Base-by-base conservation (phyloP, 2,329 filamentous ascomycete species). In the Fusarium cyanostomum region DNA sequence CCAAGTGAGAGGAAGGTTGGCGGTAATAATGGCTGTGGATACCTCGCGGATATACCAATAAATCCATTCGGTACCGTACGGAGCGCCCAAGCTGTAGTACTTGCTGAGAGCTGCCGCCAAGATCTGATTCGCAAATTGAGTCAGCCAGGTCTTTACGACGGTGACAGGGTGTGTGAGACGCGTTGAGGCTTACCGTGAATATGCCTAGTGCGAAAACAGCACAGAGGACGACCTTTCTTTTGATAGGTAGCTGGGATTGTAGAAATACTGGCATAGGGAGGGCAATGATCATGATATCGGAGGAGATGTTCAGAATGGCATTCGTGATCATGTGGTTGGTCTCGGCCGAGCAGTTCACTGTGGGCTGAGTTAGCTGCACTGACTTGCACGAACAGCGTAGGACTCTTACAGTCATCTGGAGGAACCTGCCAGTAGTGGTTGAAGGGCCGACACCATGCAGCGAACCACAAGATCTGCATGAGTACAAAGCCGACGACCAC, bases 261-360 rank as follows among this genome's bases (percentile, higher is more conserved):
- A 82, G 52, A 27, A 88, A 75, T 7, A 82, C 63, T 1, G 85
- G 84, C 58, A 88, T 76, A 1, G 85, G 84, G 24, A 88, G 80
- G 5, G 77, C 68, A 11, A 88, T 80, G 68, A 88, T 86, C 74
- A 84, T 78, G 2, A 86, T 42, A 60, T 88, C 86, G 5, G 84
- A 85, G 4, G 82, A 80, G 44, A 88, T 81, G 64, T 89, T 88
- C 68, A 88, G 80, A 2, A 80, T 76, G 0, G 82, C 81, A 56
- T 87, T 85, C 4, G 82, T 81, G 33, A 86, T 85, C 30, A 85
- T 78, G 61, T 86, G 86, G 59, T 85, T 77, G 8, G 81, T 76
- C 10, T 83, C 80, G 0, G 84, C 82, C 0, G 83, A 82, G 59
- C 85, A 88, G 13, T 71, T 71, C 10, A 71, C 68, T 71, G 1